These are phyloP conservation scores for Starmera pachycereana DNA, from an alignment of 805 yeast species.

Conservation along the genomic window DNA sequence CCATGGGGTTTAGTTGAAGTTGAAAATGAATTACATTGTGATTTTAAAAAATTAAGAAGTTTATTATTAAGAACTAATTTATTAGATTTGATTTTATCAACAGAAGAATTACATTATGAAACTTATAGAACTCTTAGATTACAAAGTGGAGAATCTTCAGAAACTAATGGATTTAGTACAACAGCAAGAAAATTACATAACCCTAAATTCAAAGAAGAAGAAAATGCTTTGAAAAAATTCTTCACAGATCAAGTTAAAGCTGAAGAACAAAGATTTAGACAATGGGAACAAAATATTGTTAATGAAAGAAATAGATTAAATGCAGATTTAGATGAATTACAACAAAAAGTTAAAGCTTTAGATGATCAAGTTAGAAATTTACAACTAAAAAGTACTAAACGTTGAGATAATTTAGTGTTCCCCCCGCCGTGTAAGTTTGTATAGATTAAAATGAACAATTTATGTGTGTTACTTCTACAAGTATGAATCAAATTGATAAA, in stretches of 20 bases:
- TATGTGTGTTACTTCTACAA: too few relatives aligned
- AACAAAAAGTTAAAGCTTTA: slow-evolving; percentile 58
- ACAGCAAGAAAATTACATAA: slow-evolving; percentile 51
- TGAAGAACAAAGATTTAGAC: slow-evolving; percentile 95
- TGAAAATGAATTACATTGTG: slow-evolving; percentile 79
- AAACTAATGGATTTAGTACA: slow-evolving; percentile 25
- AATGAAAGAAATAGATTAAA: slow-evolving; percentile 91
- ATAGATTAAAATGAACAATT: too few relatives aligned
- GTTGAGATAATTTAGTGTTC: slow-evolving; percentile 14
- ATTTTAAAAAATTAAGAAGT: slow-evolving; percentile 71
- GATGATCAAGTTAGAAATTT: slow-evolving; percentile 67
- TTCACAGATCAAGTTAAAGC: slow-evolving; percentile 95
- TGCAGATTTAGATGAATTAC: slow-evolving; percentile 87
- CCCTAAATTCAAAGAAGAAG: slow-evolving; percentile 95
- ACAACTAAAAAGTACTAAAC: slow-evolving; percentile 35
- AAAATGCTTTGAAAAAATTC: slow-evolving; percentile 83
- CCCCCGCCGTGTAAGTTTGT: too few relatives aligned
- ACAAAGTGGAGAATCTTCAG: slow-evolving; percentile 33
- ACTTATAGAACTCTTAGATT: slow-evolving; percentile 65
- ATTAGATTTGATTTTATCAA: slow-evolving; percentile 70
- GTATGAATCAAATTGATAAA: too few relatives aligned
- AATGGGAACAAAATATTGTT: slow-evolving; percentile 96
- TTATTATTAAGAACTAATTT: slow-evolving; percentile 72
- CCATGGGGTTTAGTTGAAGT: slow-evolving; percentile 91
- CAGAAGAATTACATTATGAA: slow-evolving; percentile 76